phyloP scores from a whole-genome alignment of 1,139 yeast genomes.

The Magnusiomyces suaveolens region DNA sequence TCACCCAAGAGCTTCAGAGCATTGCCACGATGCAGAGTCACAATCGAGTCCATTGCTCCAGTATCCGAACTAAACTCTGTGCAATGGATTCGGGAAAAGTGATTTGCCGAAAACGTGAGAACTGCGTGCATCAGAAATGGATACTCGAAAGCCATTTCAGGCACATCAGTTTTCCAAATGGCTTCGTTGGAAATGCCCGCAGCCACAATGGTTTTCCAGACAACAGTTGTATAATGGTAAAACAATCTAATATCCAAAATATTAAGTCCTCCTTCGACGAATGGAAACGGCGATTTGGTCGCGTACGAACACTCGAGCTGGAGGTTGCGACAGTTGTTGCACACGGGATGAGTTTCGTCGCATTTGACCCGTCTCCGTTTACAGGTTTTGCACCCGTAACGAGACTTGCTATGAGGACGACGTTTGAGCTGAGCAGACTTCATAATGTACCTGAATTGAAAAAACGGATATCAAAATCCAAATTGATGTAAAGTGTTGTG shows the following conservation, averaged over 20 bases:
- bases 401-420: constrained; percentile 63
- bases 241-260: constrained; percentile 70
- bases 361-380: constrained; percentile 84
- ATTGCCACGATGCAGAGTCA: constrained; percentile 78
- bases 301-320: constrained; percentile 53
- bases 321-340: constrained; percentile 70
- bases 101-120: constrained; percentile 89
- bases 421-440: constrained; percentile 23
- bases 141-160: constrained; percentile 75
- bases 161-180: constrained; percentile 83
- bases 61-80: constrained; percentile 15
- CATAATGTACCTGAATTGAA: neutral
- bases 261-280: constrained; percentile 36
- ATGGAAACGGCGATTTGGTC: constrained; percentile 23
- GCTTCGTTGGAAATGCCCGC: constrained; percentile 83
- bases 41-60: constrained; percentile 50
- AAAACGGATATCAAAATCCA: neutral
- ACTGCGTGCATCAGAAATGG: constrained; percentile 90
- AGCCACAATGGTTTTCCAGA: constrained; percentile 76
- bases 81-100: constrained; percentile 47
- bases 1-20: constrained; percentile 72
- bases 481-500: no score
- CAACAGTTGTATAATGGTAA: constrained; percentile 79
- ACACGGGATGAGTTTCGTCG: constrained; percentile 77
- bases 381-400: constrained; percentile 83